phyloP scores from a whole-genome alignment of 2,329 filamentous ascomycete genomes.

The Plenodomus lindquistii region DNA sequence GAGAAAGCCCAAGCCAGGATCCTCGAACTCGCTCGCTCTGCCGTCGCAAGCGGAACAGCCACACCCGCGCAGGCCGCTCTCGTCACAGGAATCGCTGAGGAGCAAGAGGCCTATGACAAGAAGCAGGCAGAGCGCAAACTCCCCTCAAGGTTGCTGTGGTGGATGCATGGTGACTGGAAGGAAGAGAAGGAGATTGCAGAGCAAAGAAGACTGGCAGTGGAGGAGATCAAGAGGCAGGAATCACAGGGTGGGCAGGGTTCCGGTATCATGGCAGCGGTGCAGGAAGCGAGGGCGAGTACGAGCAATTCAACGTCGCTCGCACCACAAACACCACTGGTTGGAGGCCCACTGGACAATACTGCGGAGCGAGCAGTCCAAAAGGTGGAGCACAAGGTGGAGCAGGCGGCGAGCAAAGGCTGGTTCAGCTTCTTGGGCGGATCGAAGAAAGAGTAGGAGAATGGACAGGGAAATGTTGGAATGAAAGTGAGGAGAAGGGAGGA shows the following conservation, averaged over 20 bases:
- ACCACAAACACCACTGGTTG: slow-evolving; percentile 37
- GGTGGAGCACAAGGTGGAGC: slow-evolving; percentile 25
- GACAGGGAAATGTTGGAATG: neutral
- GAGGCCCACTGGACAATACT: slow-evolving; percentile 53
- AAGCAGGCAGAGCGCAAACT: slow-evolving; percentile 40
- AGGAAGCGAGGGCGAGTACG: slow-evolving; percentile 35
- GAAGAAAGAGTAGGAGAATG: slow-evolving; percentile 29
- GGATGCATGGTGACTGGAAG: slow-evolving; percentile 44
- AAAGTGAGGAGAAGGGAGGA: neutral
- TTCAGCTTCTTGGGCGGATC: slow-evolving; percentile 46
- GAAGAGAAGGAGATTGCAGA: slow-evolving; percentile 42
- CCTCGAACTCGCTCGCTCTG: slow-evolving; percentile 50
- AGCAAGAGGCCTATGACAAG: slow-evolving; percentile 54
- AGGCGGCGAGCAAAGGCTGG: slow-evolving; percentile 49
- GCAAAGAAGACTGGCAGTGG: slow-evolving; percentile 37
- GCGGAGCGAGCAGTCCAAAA: slow-evolving; percentile 47
- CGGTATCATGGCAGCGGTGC: slow-evolving; percentile 37
- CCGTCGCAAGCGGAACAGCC: slow-evolving; percentile 49
- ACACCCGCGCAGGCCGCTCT: slow-evolving; percentile 57
- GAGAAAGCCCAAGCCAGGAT: slow-evolving; percentile 50
- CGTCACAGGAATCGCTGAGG: slow-evolving; percentile 64
- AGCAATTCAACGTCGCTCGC: slow-evolving; percentile 25
- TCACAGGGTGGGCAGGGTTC: slow-evolving; percentile 21
- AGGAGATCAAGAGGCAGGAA: slow-evolving; percentile 36
- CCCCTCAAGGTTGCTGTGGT: slow-evolving; percentile 39